Base-by-base conservation (phyloP, 2,329 filamentous ascomycete species). In the Penicillium sp. region DNA sequence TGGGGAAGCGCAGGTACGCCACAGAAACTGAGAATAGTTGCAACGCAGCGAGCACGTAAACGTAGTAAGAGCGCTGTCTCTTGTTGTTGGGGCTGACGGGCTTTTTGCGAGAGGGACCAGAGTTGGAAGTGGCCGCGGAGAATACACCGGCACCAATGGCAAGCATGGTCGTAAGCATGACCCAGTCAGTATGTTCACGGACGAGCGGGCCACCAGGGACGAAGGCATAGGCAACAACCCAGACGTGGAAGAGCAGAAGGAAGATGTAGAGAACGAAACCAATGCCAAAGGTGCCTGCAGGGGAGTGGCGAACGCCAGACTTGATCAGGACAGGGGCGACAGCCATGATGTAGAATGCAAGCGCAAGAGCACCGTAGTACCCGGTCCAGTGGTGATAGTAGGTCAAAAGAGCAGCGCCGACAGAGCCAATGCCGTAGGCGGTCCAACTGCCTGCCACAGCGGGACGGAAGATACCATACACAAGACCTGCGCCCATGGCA, bases 191-290 rank as follows among this genome's bases (percentile, higher is more conserved):
- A 70, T 88, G 93, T 74, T 99, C 95, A 45, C 95, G 88, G 44
- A 99, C 90, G 1, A 96, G 83, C 3, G 91, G 91, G 2, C 95
- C 95, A 51, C 95, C 95, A 2, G 95, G 95, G 3, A 99, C 95
- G 66, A 99, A 99, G 13, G 95, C 95, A 69, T 99, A 99, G 2
- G 95, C 95, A 11, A 99, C 95, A 35, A 97, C 90, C 95, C 95
- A 99, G 54, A 97, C 92, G 70, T 98, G 93, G 80, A 96, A 96
- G n/a, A 99, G 84, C 5, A 97, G 88, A 78, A 98, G 79, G 68
- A 98, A 83, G 75, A 98, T 96, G 80, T 98, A 99, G 48, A 96
- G 75, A 52, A 97, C 77, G 78, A 96, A 97, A 4, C 90, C 93
- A 14, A 96, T 72, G 3, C 93, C 95, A 71, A 99, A 99, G 0